Evolutionary conservation across 139 green algal genomes (phyloP).

Genomic region (Picochlorum sp.): DNA sequence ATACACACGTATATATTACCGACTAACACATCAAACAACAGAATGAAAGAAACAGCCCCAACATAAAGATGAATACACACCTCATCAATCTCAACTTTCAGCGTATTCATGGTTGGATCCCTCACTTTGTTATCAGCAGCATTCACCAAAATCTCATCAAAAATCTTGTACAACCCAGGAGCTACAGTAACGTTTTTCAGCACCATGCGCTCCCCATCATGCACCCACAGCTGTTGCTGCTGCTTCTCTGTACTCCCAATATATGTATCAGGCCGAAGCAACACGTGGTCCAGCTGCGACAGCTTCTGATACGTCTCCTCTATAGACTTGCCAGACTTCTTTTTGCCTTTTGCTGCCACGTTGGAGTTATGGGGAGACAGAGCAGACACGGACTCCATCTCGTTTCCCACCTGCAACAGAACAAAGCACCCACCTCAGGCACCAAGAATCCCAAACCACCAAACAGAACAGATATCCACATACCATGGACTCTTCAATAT

Average conservation of each 20-base stretch:
- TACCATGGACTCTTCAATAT: no score
- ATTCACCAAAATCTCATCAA: slow-evolving; percentile 99
- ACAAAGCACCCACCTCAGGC: background rate
- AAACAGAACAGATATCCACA: no score
- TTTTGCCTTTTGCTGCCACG: background rate
- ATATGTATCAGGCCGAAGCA: slow-evolving; percentile 97
- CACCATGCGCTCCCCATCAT: slow-evolving; percentile 67
- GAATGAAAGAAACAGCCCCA: background rate
- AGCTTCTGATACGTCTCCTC: slow-evolving; percentile 99
- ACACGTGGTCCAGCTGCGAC: slow-evolving; percentile 96
- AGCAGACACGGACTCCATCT: slow-evolving; percentile 6
- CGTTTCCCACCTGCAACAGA: slow-evolving; percentile 13
- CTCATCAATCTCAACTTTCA: slow-evolving; percentile 75
- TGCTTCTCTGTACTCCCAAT: slow-evolving; percentile 89
- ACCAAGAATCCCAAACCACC: background rate
- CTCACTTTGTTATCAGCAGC: slow-evolving; percentile 97
- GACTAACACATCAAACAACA: background rate
- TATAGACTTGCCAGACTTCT: slow-evolving; percentile 35
- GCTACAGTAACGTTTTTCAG: slow-evolving; percentile 60
- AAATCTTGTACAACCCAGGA: slow-evolving; percentile 99
- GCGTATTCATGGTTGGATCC: slow-evolving; percentile 83
- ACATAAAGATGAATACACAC: slow-evolving; percentile 41
- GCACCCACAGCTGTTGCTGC: slow-evolving; percentile 82
- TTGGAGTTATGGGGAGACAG: slow-evolving; percentile 12
- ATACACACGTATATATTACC: background rate